A percentile compares a stretch with the other conserved stretches of the same genome.
Evolutionary conservation across 139 green algal genomes (phyloP).

Genomic region (Chloropicon primus): DNA sequence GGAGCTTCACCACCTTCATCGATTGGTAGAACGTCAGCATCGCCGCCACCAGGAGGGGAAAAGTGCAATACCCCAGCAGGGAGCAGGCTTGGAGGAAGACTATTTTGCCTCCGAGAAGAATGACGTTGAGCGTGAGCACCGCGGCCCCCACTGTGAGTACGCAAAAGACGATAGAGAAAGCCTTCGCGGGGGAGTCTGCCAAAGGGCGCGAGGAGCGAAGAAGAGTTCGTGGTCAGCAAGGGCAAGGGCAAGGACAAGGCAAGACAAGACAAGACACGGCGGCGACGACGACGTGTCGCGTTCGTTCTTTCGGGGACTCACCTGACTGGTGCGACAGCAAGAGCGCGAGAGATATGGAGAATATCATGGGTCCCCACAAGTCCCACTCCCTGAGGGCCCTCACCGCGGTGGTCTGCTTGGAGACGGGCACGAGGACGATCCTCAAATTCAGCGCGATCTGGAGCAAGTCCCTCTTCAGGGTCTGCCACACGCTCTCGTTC

Average conservation of each 20-base stretch:
- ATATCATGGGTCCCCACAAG: conserved; percentile 90
- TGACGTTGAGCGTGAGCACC: conserved; percentile 87
- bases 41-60: conserved; percentile 75
- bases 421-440: conserved; percentile 8
- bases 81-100: conserved; percentile 88
- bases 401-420: background rate
- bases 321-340: background rate
- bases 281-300: too few species aligned
- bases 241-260: too few species aligned
- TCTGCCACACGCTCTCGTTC: conserved; percentile 78
- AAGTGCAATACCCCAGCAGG: conserved; percentile 96
- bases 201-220: too few species aligned
- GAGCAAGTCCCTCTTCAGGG: conserved; percentile 75
- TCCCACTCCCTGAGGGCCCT: conserved; percentile 87
- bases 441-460: conserved; percentile 73
- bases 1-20: conserved; percentile 16
- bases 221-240: too few species aligned
- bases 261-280: too few species aligned
- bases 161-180: conserved; percentile 69
- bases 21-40: conserved; percentile 34
- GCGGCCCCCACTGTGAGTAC: conserved; percentile 71
- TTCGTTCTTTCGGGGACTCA: too few species aligned
- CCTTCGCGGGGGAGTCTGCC: background rate
- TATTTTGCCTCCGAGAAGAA: conserved; percentile 90
- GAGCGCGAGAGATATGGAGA: conserved; percentile 1